phyloP scores from a whole-genome alignment of 1,284 basidiomycete genomes.

The Ustilago tritici region DNA sequence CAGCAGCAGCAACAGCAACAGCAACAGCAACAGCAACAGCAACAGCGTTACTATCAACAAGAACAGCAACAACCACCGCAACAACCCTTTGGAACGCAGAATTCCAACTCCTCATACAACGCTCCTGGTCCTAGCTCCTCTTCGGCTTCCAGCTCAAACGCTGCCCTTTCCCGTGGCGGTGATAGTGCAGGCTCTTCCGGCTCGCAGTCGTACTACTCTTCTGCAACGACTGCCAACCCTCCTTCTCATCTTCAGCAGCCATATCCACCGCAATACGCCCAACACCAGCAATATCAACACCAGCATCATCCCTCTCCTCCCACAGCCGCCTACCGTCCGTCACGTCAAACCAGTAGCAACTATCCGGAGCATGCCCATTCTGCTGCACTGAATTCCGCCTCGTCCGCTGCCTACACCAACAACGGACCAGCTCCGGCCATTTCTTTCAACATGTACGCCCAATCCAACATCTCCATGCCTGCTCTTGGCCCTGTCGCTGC shows the following conservation, averaged over 20 bases:
- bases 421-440: slow-evolving; percentile 22
- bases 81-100: slow-evolving; percentile 5
- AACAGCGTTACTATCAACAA: slow-evolving; percentile 11
- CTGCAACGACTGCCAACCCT: slow-evolving; percentile 17
- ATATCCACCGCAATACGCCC: slow-evolving; percentile 24
- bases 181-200: slow-evolving; percentile 49
- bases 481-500: slow-evolving; percentile 32
- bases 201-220: slow-evolving; percentile 43
- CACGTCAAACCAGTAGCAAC: slow-evolving; percentile 42
- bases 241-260: slow-evolving; percentile 13
- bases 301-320: slow-evolving; percentile 36
- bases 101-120: slow-evolving; percentile 17
- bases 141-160: slow-evolving; percentile 24
- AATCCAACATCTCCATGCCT: slow-evolving; percentile 64
- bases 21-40: slow-evolving; percentile 14
- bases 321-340: slow-evolving; percentile 17
- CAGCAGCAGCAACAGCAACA: slow-evolving; percentile 19
- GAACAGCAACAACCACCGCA: slow-evolving; percentile 20
- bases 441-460: slow-evolving; percentile 51
- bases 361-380: slow-evolving; percentile 38
- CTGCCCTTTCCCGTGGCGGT: slow-evolving; percentile 26
- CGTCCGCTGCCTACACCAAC: slow-evolving; percentile 17
- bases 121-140: slow-evolving; percentile 10
- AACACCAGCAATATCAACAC: slow-evolving; percentile 19
- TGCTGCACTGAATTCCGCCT: slow-evolving; percentile 28